Evolutionary conservation across 257 asterid genomes (phyloP), one percentile per base, ranked within the genome.

Genomic region (Solanum commersonii): DNA sequence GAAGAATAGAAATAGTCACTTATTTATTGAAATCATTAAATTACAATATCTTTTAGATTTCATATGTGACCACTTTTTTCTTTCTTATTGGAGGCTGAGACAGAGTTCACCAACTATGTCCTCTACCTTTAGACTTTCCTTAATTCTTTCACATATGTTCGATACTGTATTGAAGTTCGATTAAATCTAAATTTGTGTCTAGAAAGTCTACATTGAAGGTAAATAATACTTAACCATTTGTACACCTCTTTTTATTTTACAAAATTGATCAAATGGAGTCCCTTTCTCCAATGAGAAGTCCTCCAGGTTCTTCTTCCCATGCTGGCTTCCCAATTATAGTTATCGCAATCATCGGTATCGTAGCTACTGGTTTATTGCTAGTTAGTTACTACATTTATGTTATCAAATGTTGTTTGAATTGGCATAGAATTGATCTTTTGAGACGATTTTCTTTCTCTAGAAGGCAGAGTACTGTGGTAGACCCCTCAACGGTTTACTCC

Each of bases 321-420:
- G 16, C 93, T 1, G 88, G 94, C 40, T 96, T 95, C 68, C 98
- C 99, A 0, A 96, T 95, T 49, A 92, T 95, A 49, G 98, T 94
- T 6, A 91, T 96, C 4, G 96, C 98, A 82, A 91, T 96, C 6
- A 94, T 96, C 29, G 98, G 99, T 25, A 96, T 96, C 16, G 9
- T 95, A 1, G 96, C 98, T 89, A 95, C 98, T 16, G 96, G 92
- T 3, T 90, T 96, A 90, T 89, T 96, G 87, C 95, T 96, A 8
- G 95, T 96, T 22, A 87, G 98, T 90, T 94, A 94, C 96, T 96
- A 96, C 93, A 86, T 96, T 5, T 95, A 95, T 82, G 98, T 94
- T 23, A 96, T 94, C 93, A 96, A 96, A 87, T 95, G 98, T 88
- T 95, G 98, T 93, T 84, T 95, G 27, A 94, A 84, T 90, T 94